These are phyloP conservation scores for Davidsoniella virescens DNA, from an alignment of 2,329 filamentous ascomycete genomes.

Conservation along the genomic window DNA sequence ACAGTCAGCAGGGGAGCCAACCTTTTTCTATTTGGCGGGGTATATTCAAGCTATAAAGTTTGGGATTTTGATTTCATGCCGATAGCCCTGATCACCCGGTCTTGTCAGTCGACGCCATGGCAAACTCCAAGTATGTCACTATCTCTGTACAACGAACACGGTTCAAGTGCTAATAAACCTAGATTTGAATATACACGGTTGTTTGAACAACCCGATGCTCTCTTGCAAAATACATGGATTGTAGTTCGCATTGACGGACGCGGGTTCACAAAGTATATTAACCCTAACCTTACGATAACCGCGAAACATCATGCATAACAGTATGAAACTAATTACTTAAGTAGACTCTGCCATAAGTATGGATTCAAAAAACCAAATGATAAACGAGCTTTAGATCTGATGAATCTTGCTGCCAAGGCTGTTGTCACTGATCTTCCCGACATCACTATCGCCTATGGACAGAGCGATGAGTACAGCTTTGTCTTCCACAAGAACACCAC, in stretches of 20 bases:
- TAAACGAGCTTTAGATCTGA: conserved; percentile 67
- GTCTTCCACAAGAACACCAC: conserved; percentile 69
- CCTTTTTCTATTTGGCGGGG: conserved; percentile 1
- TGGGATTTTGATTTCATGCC: background rate
- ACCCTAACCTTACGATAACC: background rate
- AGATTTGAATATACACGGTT: conserved; percentile 88
- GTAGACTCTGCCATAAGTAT: conserved; percentile 67
- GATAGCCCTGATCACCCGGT: background rate
- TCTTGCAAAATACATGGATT: conserved; percentile 89
- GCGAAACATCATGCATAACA: conserved; percentile 12
- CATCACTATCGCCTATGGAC: conserved; percentile 74
- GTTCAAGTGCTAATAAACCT: background rate
- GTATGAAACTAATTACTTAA: background rate
- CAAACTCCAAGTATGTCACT: conserved; percentile 35
- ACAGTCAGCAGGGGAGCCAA: too few relatives aligned
- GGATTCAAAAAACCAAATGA: conserved; percentile 88
- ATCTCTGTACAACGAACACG: background rate
- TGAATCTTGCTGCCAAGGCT: conserved; percentile 81
- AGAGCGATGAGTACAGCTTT: conserved; percentile 93
- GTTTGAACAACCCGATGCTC: conserved; percentile 67
- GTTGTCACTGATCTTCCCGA: conserved; percentile 75
- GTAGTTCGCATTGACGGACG: conserved; percentile 87
- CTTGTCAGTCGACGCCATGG: conserved; percentile 24
- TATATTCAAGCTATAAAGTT: background rate
- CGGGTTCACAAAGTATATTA: conserved; percentile 76